Percentiles rank a stretch among this genome's conserved stretches.
These are phyloP conservation scores for Candida suzukii DNA, from an alignment of 805 yeast genomes.

Conservation along the genomic window DNA sequence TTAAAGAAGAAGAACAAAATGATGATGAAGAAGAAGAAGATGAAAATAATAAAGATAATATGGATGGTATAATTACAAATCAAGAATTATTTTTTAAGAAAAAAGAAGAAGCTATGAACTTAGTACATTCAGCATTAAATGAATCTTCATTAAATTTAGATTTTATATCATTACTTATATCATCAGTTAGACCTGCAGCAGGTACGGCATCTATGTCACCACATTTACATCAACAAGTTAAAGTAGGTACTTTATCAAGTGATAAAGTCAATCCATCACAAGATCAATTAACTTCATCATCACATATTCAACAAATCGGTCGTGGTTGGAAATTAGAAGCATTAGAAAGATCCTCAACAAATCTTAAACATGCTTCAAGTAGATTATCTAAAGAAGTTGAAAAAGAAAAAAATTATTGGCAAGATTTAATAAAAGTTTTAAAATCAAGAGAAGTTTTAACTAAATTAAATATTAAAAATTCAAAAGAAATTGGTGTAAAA, in stretches of 20 bases:
- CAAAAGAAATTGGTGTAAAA: slow-evolving; percentile 63
- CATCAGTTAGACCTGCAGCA: slow-evolving; percentile 77
- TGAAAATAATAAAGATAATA: slow-evolving; percentile 6
- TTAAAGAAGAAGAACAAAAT: slow-evolving; percentile 1
- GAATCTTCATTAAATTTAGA: slow-evolving; percentile 87
- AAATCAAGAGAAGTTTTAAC: slow-evolving; percentile 55
- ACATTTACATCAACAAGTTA: slow-evolving; percentile 63
- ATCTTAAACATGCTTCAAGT: slow-evolving; percentile 43
- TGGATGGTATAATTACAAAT: slow-evolving; percentile 14
- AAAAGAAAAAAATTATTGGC: slow-evolving; percentile 68
- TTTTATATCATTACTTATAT: slow-evolving; percentile 74
- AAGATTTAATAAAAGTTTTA: slow-evolving; percentile 35
- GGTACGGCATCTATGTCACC: slow-evolving; percentile 88
- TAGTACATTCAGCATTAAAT: slow-evolving; percentile 65
- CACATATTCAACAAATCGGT: slow-evolving; percentile 34
- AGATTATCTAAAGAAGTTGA: slow-evolving; percentile 46
- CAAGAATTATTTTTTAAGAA: slow-evolving; percentile 38
- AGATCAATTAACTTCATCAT: slow-evolving; percentile 5
- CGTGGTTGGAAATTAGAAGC: slow-evolving; percentile 85
- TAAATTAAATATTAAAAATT: slow-evolving; percentile 52
- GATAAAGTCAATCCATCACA: slow-evolving; percentile 28
- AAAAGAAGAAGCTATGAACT: slow-evolving; percentile 45
- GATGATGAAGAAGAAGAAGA: slow-evolving; percentile 7
- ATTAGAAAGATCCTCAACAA: slow-evolving; percentile 44
- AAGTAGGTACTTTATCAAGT: slow-evolving; percentile 65